Evolutionary conservation across 768 basidiomycete genomes (phyloP).

Genomic region (Tylopilus sp.): DNA sequence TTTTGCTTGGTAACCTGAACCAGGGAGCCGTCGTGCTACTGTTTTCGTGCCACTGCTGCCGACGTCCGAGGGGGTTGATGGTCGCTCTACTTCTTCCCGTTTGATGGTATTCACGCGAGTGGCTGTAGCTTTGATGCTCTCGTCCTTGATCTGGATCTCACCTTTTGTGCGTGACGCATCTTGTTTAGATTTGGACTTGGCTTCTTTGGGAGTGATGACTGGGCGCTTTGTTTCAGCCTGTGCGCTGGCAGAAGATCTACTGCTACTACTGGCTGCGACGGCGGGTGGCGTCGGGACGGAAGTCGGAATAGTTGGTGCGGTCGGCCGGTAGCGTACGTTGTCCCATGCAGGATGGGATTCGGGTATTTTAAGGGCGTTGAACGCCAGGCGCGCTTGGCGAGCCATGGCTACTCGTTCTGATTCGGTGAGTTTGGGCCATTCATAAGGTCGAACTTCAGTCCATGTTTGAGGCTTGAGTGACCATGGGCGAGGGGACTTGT

Average conservation of each 20-base stretch:
- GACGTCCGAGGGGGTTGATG: constrained; percentile 17
- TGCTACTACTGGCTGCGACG: constrained; percentile 17
- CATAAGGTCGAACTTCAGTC: constrained; percentile 68
- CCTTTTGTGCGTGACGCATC: constrained; percentile 31
- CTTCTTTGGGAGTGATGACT: constrained; percentile 43
- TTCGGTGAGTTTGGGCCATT: constrained; percentile 50
- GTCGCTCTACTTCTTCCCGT: constrained; percentile 23
- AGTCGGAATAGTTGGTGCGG: constrained; percentile 10
- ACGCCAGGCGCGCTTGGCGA: constrained; percentile 46
- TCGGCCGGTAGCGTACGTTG: constrained; percentile 40
- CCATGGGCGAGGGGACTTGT: constrained; percentile 44
- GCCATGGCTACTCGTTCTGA: constrained; percentile 48
- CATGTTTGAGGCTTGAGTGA: constrained; percentile 54
- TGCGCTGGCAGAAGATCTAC: constrained; percentile 20
- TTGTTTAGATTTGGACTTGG: constrained; percentile 38
- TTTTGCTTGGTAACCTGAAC: constrained; percentile 46
- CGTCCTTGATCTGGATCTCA: constrained; percentile 38
- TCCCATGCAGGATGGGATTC: constrained; percentile 63
- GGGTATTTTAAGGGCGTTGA: constrained; percentile 51
- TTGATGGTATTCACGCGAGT: constrained; percentile 31
- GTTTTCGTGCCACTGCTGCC: constrained; percentile 14
- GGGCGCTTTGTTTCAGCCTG: constrained; percentile 41
- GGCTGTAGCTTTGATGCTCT: constrained; percentile 30
- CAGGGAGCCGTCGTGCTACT: constrained; percentile 38
- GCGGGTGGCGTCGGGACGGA: constrained; percentile 17